Evolutionary conservation across 441 rosid species (phyloP).

Genomic region (Populus trichocarpa): DNA sequence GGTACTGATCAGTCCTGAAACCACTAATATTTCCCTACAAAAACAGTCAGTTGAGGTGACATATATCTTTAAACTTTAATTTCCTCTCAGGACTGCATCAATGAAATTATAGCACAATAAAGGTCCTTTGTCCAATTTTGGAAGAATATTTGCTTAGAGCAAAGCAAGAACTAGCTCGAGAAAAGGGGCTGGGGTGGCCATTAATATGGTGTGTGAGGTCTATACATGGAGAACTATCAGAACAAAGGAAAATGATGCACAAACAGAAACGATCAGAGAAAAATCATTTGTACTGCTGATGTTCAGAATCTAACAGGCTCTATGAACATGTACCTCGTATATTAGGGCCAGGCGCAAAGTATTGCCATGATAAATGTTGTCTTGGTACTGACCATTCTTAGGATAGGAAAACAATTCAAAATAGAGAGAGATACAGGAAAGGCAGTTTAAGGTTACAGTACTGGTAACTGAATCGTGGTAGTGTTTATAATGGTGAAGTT

Average conservation of each 20-base stretch:
- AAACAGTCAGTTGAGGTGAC: too few relatives aligned
- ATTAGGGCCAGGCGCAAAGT: slow-evolving; percentile 20
- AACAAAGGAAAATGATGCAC: not conserved
- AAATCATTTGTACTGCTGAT: not conserved
- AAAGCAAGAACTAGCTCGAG: not conserved
- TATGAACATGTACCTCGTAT: slow-evolving; percentile 9
- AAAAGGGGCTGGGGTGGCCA: not conserved
- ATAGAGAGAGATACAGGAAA: not conserved
- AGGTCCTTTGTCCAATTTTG: not conserved
- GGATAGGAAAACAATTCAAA: not conserved
- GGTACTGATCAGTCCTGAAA: not conserved
- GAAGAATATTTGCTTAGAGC: not conserved
- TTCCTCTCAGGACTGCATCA: too few relatives aligned
- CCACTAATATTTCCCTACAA: too few relatives aligned
- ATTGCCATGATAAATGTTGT: slow-evolving; percentile 9
- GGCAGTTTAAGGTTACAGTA: not conserved
- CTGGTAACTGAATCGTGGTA: not conserved
- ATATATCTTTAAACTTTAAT: too few relatives aligned
- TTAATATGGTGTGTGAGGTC: not conserved
- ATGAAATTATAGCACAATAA: not conserved
- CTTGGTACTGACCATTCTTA: slow-evolving; percentile 13
- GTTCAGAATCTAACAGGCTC: not conserved
- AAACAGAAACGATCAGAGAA: not conserved
- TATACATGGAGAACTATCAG: not conserved
- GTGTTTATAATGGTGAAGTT: not conserved